Base-by-base conservation (phyloP, 2,329 filamentous ascomycete species). In the Cladophialophora carrionii region DNA sequence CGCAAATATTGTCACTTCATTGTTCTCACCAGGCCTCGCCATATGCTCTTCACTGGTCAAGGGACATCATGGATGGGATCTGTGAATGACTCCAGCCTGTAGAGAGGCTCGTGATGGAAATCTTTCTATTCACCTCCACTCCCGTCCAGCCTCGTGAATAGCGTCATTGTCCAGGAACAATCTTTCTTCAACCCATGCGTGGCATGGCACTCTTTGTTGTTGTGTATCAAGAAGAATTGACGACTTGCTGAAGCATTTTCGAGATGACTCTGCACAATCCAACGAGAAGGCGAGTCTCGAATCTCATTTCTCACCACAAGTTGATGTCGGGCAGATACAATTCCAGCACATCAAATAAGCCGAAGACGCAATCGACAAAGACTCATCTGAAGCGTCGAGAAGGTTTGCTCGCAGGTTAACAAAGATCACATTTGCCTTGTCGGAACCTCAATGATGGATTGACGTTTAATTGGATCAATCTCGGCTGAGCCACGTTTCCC, bases 391-490 rank as follows among this genome's bases (percentile, higher is more conserved):
- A 43, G 37, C 37, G 17, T 43, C 17, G 37, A 43, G 17, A 43
- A 20, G 37, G 14, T n/a, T n/a, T 43, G 17, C 14, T 43, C 37
- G 17, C 17, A 43, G 7, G n/a, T 6, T 17, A 43, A 5, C 37
- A 43, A 8, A 43, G 2, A n/a, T 17, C 37, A 8, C 17, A n/a
- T n/a, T 8, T 43, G 37, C 5, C 37, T 43, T n/a, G 37, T 43
- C 22, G 22, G 22, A 26, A 26, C 20, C 48, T 52, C 48, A 4
- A 24, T 4, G 48, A 22, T 52, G 26, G n/a, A 29, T 49, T 34
- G 56, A 51, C 43, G 43, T 58, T 34, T 26, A 34, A 58, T 58
- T 58, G 56, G 41, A 43, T 29, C 43, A 58, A 58, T 58, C 56
- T 58, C 56, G 56, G 24, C 48, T 49, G 56, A 48, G 48, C 48